phyloP scores from a whole-genome alignment of 768 basidiomycete genomes.

The Russula vinacea region DNA sequence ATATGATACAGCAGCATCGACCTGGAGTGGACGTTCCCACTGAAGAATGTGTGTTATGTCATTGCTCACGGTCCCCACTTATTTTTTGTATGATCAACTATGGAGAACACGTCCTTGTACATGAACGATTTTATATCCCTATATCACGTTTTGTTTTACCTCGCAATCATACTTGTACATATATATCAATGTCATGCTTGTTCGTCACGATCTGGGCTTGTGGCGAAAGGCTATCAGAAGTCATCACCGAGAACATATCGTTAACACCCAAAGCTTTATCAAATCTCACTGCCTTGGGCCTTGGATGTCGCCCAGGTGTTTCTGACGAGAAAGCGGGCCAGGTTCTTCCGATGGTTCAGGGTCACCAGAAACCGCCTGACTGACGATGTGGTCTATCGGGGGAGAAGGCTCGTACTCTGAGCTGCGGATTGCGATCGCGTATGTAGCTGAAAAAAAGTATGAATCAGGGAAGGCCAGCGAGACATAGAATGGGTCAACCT shows the following conservation, averaged over 20 bases:
- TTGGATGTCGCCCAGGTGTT: neutral
- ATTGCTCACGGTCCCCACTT: neutral
- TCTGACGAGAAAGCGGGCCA: conserved; percentile 4
- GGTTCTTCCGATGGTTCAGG: conserved; percentile 14
- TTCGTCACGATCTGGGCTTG: neutral
- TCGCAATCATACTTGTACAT: neutral
- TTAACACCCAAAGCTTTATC: too few relatives aligned
- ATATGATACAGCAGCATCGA: neutral
- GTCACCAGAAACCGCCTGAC: conserved; percentile 32
- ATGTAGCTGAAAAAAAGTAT: conserved; percentile 51
- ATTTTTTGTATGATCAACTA: conserved; percentile 1
- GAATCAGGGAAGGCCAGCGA: neutral
- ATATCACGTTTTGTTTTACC: conserved; percentile 7
- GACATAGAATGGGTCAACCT: conserved; percentile 47
- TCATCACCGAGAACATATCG: neutral
- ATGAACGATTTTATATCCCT: neutral
- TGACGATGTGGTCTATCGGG: conserved; percentile 67
- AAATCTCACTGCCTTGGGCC: neutral
- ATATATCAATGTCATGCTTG: conserved; percentile 5
- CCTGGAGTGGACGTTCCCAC: neutral
- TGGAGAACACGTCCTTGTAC: neutral
- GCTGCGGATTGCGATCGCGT: conserved; percentile 65
- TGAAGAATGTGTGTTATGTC: neutral
- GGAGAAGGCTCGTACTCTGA: conserved; percentile 71
- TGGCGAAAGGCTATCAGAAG: neutral